Percentiles rank a stretch among this genome's conserved stretches.
Evolutionary conservation across 2,329 filamentous ascomycete genomes (phyloP).

Genomic region (Pseudogymnoascus pannorum): DNA sequence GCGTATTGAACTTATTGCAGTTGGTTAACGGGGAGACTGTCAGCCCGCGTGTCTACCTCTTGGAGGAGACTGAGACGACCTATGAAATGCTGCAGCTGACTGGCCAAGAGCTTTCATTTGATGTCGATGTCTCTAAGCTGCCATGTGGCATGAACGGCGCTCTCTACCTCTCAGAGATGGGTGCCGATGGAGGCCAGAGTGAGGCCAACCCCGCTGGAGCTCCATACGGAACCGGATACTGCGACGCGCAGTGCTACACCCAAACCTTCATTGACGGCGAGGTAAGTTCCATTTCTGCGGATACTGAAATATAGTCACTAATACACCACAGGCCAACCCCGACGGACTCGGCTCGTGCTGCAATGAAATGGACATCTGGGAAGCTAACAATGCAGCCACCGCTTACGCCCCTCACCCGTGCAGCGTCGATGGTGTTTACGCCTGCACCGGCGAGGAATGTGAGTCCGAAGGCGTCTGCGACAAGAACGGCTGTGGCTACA

Average conservation of each 20-base stretch:
- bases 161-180: constrained; percentile 40
- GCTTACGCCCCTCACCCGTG: constrained; percentile 44
- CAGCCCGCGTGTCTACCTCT: constrained; percentile 38
- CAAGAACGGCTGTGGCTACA: constrained; percentile 37
- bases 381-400: constrained; percentile 41
- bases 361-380: constrained; percentile 50
- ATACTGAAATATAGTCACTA: constrained; percentile 37
- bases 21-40: constrained; percentile 22
- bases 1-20: constrained; percentile 31
- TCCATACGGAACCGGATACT: constrained; percentile 42
- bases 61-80: constrained; percentile 34
- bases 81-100: constrained; percentile 39
- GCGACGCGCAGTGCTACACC: constrained; percentile 33
- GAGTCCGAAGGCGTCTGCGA: constrained; percentile 35
- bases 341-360: constrained; percentile 42
- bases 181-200: constrained; percentile 28
- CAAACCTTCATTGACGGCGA: constrained; percentile 4
- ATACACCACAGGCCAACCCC: constrained; percentile 35
- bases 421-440: constrained; percentile 36
- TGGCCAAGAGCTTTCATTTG: constrained; percentile 37
- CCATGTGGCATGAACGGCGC: constrained; percentile 41
- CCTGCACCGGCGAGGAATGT: constrained; percentile 38
- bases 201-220: constrained; percentile 36
- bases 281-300: neutral
- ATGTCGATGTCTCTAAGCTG: constrained; percentile 35